Percentiles rank a stretch among this genome's conserved stretches.
These are phyloP conservation scores for Colletotrichum karsti DNA, from an alignment of 2,329 filamentous ascomycete genomes.

Conservation along the genomic window DNA sequence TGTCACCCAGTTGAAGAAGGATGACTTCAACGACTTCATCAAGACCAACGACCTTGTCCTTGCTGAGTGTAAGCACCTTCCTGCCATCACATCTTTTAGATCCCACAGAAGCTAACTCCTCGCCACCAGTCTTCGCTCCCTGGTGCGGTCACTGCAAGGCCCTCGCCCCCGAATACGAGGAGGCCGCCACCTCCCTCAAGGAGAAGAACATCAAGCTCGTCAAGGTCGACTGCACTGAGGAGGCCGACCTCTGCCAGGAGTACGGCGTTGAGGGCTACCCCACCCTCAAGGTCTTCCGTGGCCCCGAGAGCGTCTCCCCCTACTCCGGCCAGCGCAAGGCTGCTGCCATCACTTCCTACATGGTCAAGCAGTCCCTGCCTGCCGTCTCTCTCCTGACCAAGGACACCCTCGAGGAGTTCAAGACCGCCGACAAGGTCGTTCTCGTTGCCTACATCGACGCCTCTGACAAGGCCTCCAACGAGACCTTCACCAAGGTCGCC, in stretches of 20 bases:
- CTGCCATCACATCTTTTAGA: conserved; percentile 29
- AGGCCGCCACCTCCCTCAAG: conserved; percentile 84
- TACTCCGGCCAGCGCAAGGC: conserved; percentile 94
- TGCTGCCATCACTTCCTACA: conserved; percentile 81
- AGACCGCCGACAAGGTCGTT: conserved; percentile 97
- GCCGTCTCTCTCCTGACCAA: conserved; percentile 85
- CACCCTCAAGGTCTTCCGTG: conserved; percentile 98
- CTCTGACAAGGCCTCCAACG: conserved; percentile 85
- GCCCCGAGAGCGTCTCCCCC: conserved; percentile 79
- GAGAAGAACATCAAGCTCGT: conserved; percentile 86
- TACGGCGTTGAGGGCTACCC: conserved; percentile 97
- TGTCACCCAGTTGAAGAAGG: conserved; percentile 84
- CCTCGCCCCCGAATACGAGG: conserved; percentile 90
- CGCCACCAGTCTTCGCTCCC: conserved; percentile 81
- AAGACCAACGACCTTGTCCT: conserved; percentile 88
- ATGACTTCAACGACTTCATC: conserved; percentile 88
- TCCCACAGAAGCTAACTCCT: conserved; percentile 43
- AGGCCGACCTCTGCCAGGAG: conserved; percentile 88
- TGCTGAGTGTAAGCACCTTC: conserved; percentile 79
- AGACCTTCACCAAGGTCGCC: conserved; percentile 80
- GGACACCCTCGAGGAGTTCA: conserved; percentile 92
- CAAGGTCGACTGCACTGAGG: conserved; percentile 95
- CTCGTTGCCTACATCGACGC: conserved; percentile 86
- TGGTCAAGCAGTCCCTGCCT: conserved; percentile 97
- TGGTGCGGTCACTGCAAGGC: conserved; percentile 99